Conservation (phyloP, 2,329 filamentous ascomycete species). For the Xylariaceae sp. region DNA sequence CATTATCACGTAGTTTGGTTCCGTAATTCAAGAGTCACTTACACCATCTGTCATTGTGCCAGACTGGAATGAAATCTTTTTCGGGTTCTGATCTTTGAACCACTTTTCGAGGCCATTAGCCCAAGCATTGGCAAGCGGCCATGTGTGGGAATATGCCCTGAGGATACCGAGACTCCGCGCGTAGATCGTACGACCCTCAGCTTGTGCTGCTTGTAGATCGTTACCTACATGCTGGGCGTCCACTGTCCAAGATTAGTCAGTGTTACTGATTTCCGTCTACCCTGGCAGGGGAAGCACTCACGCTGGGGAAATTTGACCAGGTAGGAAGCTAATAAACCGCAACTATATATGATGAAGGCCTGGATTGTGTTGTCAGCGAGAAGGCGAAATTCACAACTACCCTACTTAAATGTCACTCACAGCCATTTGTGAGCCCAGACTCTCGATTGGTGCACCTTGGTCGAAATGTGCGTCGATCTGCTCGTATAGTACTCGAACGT, state of each 20-base stretch:
- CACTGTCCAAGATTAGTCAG: constrained; percentile 23
- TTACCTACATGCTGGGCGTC: constrained; percentile 26
- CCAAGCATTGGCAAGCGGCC: constrained; percentile 52
- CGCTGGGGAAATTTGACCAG: constrained; percentile 48
- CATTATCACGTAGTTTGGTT: neutral
- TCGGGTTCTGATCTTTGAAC: constrained; percentile 41
- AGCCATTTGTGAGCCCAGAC: constrained; percentile 51
- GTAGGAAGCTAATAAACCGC: constrained; percentile 50
- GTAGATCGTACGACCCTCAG: constrained; percentile 45
- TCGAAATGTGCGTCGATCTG: constrained; percentile 51
- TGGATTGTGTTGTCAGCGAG: constrained; percentile 23
- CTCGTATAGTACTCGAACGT: constrained; percentile 45
- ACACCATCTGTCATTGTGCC: constrained; percentile 50
- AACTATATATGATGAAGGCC: constrained; percentile 53
- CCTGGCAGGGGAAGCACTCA: constrained; percentile 30
- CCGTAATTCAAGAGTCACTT: constrained; percentile 19
- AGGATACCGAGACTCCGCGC: constrained; percentile 44
- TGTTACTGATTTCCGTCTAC: neutral
- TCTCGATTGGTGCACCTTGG: constrained; percentile 43
- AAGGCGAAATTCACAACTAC: neutral
- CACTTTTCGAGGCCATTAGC: constrained; percentile 47
- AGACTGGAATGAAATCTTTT: constrained; percentile 37
- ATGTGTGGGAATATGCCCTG: constrained; percentile 46
- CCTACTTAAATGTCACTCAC: constrained; percentile 31
- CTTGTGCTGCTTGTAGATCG: constrained; percentile 40